Base-by-base conservation (phyloP, 495 filamentous ascomycete species). In the Chaetomidium leptoderma region DNA sequence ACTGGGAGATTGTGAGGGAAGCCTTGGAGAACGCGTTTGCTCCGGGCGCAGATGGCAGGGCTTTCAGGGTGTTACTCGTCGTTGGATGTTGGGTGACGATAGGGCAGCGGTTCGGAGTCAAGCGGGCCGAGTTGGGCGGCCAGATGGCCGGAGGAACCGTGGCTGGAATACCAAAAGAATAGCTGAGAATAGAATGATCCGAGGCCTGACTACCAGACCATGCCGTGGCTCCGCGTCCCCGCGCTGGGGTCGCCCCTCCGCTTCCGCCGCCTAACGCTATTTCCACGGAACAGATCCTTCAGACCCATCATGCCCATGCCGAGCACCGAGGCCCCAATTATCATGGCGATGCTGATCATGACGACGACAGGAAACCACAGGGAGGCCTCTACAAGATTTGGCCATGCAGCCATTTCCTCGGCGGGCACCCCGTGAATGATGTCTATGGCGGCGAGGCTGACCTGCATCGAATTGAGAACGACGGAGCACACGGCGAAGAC, bases 401-500 rank as follows among this genome's bases (percentile, higher is more conserved):
- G 23, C 68, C 68, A 71, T 4, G 36, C 49, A 0, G 19, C 3
- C 5, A 30, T 37, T 10, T 42, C 17, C 0, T 23, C 16, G 32
- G 55, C 59, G 6, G 48, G 55, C 16, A 65, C 44, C 44, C 30
- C 32, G 32, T 35, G 9, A 10, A 8, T 17, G 27, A 30, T 1
- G 10, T 23, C 23, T 4, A 52, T 27, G 3, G 65, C 63, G 1
- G 58, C 59, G n/a, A 71, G 58, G 6, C 58, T 58, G 19, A 71
- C 69, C 53, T 71, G 69, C 69, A 71, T 71, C 19, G 64, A 66
- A 58, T 70, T 70, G 19, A 71, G 55, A 6, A 69, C 51, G 39
- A 71, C 63, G 4, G 69, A 69, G 45, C 51, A 68, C 1, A 71
- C 56, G 8, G 69, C 68, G 19, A 71, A 71, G 6, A 67, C n/a